Conservation (phyloP, 768 basidiomycete species). For the Phlebiopsis flavidoalba region DNA sequence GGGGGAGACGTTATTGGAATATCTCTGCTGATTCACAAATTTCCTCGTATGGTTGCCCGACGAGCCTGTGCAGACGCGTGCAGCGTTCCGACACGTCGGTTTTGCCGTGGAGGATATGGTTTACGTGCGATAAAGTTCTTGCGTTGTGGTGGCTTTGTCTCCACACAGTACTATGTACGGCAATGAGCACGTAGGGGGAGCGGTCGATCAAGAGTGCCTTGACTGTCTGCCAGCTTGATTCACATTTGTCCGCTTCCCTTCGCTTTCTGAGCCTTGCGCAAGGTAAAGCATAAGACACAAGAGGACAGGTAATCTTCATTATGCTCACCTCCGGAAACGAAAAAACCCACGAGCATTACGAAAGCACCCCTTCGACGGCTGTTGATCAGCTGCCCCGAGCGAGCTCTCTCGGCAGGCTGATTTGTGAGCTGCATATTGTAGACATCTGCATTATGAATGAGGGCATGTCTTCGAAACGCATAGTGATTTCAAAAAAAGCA, state of each 20-base stretch:
- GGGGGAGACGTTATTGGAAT: slow-evolving; percentile 84
- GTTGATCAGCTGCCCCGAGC: slow-evolving; percentile 61
- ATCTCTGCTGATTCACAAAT: slow-evolving; percentile 57
- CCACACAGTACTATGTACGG: slow-evolving; percentile 54
- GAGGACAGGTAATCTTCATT: not conserved
- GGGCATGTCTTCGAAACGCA: too few relatives aligned
- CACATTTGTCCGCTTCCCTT: slow-evolving; percentile 83
- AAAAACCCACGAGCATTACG: slow-evolving; percentile 64
- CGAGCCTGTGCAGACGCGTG: slow-evolving; percentile 62
- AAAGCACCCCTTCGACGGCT: slow-evolving; percentile 73
- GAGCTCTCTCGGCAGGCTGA: slow-evolving; percentile 74
- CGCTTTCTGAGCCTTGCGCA: slow-evolving; percentile 74
- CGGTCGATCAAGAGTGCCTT: slow-evolving; percentile 8
- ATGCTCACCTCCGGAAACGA: slow-evolving; percentile 66
- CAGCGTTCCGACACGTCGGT: slow-evolving; percentile 69
- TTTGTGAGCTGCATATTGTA: slow-evolving; percentile 85
- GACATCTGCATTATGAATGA: slow-evolving; percentile 50
- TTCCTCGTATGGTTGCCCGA: slow-evolving; percentile 60
- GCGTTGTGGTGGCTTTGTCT: slow-evolving; percentile 64
- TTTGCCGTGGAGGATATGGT: slow-evolving; percentile 83
- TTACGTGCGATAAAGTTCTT: slow-evolving; percentile 75
- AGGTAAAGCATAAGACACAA: not conserved
- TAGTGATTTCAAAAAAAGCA: slow-evolving; percentile 13
- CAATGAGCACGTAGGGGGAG: not conserved
- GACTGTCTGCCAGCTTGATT: slow-evolving; percentile 83